Percentiles rank a stretch among this genome's conserved stretches.
Evolutionary conservation across 768 basidiomycete genomes (phyloP).

Genomic region (Rhizopogon vinicolor): DNA sequence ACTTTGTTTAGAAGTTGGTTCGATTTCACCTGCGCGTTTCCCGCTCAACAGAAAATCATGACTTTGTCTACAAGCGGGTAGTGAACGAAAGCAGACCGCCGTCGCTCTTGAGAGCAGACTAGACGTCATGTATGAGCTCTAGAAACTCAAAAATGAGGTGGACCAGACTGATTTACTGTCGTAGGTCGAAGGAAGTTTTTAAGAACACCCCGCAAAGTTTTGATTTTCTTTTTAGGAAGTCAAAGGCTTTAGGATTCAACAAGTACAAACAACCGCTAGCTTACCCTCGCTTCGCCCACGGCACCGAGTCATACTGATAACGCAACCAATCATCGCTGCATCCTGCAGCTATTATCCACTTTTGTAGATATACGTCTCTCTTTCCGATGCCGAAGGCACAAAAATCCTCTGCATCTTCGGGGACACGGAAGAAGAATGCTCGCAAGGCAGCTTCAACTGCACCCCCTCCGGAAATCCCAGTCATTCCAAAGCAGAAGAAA

Average conservation of each 20-base stretch:
- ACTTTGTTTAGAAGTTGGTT: too few species aligned
- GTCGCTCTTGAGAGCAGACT: slow-evolving; percentile 1
- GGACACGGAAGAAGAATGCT: slow-evolving; percentile 91
- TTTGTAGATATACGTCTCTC: neutral
- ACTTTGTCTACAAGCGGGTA: neutral
- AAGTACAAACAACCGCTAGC: neutral
- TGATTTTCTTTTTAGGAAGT: neutral
- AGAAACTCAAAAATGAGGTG: slow-evolving; percentile 1
- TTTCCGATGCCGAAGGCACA: slow-evolving; percentile 37
- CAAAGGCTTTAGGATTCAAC: neutral
- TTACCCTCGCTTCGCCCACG: neutral
- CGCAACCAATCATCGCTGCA: neutral
- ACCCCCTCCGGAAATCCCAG: slow-evolving; percentile 32
- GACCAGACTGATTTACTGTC: neutral
- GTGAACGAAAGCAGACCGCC: neutral
- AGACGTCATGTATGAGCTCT: slow-evolving; percentile 1
- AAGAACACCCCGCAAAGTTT: neutral
- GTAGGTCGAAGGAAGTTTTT: slow-evolving; percentile 3
- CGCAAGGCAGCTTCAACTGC: slow-evolving; percentile 51
- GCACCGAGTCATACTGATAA: neutral
- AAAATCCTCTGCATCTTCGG: slow-evolving; percentile 81
- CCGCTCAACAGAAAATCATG: neutral
- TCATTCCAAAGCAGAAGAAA: slow-evolving; percentile 40
- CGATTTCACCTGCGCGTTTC: neutral
- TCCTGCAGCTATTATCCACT: neutral